phyloP scores from a whole-genome alignment of 2,329 filamentous ascomycete genomes.

The Diatrype stigma region DNA sequence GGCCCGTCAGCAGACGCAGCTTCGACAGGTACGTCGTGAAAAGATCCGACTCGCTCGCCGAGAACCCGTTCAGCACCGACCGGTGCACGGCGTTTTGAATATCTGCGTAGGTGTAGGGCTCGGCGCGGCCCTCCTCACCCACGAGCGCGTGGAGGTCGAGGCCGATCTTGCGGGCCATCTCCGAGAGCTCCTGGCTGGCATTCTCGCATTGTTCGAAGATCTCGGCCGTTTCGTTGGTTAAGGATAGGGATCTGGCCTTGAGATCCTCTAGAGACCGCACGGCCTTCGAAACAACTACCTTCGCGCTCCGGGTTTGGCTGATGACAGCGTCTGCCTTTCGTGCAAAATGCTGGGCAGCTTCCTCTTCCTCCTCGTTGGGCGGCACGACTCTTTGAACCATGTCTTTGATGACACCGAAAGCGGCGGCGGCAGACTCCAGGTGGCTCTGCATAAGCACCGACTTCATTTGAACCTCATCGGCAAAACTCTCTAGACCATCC shows the following conservation, averaged over 20 bases:
- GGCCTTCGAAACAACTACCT: constrained; percentile 77
- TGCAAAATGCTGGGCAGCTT: constrained; percentile 61
- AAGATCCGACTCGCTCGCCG: constrained; percentile 60
- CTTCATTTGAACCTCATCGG: constrained; percentile 75
- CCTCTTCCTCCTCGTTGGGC: constrained; percentile 57
- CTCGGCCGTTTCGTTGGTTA: constrained; percentile 62
- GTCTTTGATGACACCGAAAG: constrained; percentile 39
- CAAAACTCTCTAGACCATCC: constrained; percentile 65
- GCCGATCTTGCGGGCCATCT: constrained; percentile 64
- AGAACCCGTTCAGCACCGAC: constrained; percentile 48
- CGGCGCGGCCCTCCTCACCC: constrained; percentile 65
- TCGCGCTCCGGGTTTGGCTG: constrained; percentile 73
- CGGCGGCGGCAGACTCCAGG: constrained; percentile 66
- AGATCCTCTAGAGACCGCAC: constrained; percentile 74
- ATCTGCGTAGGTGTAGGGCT: constrained; percentile 64
- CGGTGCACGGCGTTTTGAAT: constrained; percentile 59
- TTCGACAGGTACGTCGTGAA: constrained; percentile 65
- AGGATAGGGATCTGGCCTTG: constrained; percentile 67
- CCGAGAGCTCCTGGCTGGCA: constrained; percentile 60
- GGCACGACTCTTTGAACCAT: constrained; percentile 66
- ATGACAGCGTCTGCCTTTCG: constrained; percentile 69
- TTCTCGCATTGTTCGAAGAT: constrained; percentile 68
- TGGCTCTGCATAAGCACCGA: constrained; percentile 73
- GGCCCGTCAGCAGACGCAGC: constrained; percentile 59
- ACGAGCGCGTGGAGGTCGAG: constrained; percentile 62